These are phyloP conservation scores for Cryptococcus wingfieldii DNA, from an alignment of 1,284 basidiomycete genomes.

Conservation along the genomic window DNA sequence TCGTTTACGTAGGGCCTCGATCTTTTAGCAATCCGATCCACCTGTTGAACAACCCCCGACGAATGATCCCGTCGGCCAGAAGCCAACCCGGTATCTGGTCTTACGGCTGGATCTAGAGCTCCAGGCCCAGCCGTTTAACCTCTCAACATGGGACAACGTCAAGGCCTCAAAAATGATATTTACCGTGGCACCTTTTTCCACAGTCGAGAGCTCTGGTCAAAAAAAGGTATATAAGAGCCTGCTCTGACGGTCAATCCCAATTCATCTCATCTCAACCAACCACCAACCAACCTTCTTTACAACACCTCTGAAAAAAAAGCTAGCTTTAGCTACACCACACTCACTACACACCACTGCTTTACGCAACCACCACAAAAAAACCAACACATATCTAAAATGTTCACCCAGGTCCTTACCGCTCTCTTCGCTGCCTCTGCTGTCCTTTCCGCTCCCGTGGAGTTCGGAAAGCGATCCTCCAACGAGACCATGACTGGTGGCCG, in stretches of 20 bases:
- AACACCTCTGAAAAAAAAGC: background rate
- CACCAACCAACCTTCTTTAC: background rate
- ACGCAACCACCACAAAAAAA: conserved; percentile 1
- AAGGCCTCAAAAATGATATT: background rate
- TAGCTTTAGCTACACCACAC: conserved; percentile 1
- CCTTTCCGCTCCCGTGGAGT: conserved; percentile 20
- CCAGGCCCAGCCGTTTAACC: too few relatives aligned
- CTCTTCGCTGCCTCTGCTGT: conserved; percentile 24
- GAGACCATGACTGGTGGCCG: conserved; percentile 17
- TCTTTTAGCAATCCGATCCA: too few relatives aligned
- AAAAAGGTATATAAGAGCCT: conserved; percentile 7
- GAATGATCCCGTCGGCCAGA: too few relatives aligned
- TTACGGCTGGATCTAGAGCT: too few relatives aligned
- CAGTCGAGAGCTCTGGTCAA: background rate
- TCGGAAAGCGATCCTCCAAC: conserved; percentile 16
- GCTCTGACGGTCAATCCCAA: background rate
- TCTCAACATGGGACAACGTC: background rate
- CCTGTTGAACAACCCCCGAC: too few relatives aligned
- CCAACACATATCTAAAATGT: conserved; percentile 14
- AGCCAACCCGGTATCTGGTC: too few relatives aligned
- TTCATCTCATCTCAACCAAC: background rate
- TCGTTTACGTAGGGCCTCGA: too few relatives aligned
- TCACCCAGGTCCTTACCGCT: conserved; percentile 23
- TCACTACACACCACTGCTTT: conserved; percentile 1
- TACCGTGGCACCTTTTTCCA: background rate